phyloP scores from a whole-genome alignment of 768 basidiomycete genomes.

The Mycena olivaceomarginata region DNA sequence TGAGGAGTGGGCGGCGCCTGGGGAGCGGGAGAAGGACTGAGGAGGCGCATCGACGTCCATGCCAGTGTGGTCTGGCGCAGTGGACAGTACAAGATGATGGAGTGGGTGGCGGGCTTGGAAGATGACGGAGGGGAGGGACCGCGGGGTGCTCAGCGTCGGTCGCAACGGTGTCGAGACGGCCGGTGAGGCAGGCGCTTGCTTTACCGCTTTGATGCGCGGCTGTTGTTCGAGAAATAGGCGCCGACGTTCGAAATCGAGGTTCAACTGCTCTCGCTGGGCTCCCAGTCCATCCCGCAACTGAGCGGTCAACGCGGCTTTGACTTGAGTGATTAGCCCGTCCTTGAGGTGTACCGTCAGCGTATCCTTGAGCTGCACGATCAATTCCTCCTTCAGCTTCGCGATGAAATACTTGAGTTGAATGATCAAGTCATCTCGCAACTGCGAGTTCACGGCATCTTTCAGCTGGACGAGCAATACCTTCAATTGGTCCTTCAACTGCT shows the following conservation, averaged over 20 bases:
- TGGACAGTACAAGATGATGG: constrained; percentile 42
- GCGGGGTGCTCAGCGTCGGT: constrained; percentile 33
- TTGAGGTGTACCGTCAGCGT: constrained; percentile 44
- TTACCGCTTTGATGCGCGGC: constrained; percentile 30
- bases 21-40: constrained; percentile 28
- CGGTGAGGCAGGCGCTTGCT: constrained; percentile 27
- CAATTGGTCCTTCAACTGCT: constrained; percentile 41
- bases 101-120: constrained; percentile 44
- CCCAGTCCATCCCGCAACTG: constrained; percentile 44
- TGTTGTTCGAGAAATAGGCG: constrained; percentile 44
- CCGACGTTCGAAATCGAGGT: constrained; percentile 45
- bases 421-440: constrained; percentile 42
- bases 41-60: constrained; percentile 42
- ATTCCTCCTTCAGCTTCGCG: constrained; percentile 45
- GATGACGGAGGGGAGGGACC: constrained; percentile 27
- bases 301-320: constrained; percentile 43
- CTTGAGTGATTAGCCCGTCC: constrained; percentile 44
- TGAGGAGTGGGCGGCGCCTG: neutral
- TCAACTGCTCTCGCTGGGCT: constrained; percentile 44
- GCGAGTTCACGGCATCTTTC: constrained; percentile 40
- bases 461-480: constrained; percentile 36
- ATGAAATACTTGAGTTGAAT: constrained; percentile 45
- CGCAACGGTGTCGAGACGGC: constrained; percentile 33
- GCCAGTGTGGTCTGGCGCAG: constrained; percentile 5
- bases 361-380: constrained; percentile 42